These are phyloP conservation scores for Carex parvula DNA, from an alignment of 176 grass and related monocot species.

Conservation along the genomic window DNA sequence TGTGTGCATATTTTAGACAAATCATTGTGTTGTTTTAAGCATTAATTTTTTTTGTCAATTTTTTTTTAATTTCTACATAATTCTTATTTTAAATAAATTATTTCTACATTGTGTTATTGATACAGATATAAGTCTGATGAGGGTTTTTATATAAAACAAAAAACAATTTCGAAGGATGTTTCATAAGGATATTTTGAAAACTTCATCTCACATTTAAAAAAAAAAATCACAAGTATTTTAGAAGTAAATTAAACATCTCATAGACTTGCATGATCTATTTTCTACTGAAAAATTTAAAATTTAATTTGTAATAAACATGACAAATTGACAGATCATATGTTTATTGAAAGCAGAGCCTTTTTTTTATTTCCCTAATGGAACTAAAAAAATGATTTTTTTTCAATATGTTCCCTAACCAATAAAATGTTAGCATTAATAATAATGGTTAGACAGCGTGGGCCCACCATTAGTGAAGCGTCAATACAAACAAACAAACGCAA, in stretches of 20 bases:
- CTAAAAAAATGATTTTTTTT: neutral
- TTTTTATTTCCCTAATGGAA: neutral
- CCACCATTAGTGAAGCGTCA: slow-evolving; percentile 23
- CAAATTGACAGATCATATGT: no score
- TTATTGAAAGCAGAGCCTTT: neutral
- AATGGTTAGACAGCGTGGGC: slow-evolving; percentile 4
- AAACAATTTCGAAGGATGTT: neutral
- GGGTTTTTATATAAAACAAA: no score
- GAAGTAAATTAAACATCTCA: neutral
- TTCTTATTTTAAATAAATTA: neutral
- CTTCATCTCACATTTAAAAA: no score
- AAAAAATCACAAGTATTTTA: neutral
- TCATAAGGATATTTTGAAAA: neutral
- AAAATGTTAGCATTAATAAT: neutral
- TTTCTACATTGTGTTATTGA: neutral
- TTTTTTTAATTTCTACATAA: neutral
- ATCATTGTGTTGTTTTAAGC: neutral
- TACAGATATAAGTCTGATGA: no score
- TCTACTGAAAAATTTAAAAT: no score
- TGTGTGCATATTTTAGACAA: slow-evolving; percentile 9
- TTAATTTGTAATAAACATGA: neutral
- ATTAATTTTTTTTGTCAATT: neutral
- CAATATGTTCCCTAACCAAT: neutral
- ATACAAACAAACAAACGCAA: slow-evolving; percentile 15
- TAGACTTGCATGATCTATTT: no score